Percentiles rank a stretch among this genome's conserved stretches.
phyloP scores from a whole-genome alignment of 2,329 filamentous ascomycete species.

The Didymella keratinophila region DNA sequence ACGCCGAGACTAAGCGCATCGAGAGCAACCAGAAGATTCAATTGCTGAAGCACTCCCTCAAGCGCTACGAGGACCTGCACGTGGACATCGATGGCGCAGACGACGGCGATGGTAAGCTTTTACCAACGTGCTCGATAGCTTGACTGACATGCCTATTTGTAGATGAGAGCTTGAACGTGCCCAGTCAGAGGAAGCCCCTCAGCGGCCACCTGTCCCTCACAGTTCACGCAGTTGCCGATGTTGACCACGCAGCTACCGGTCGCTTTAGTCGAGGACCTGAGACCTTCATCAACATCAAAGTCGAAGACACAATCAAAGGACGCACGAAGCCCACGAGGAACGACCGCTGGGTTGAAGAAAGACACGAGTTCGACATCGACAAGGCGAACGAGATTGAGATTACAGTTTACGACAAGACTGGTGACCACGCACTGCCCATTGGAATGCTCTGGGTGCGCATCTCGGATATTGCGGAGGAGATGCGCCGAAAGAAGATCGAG shows the following conservation, averaged over 20 bases:
- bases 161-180: constrained; percentile 97
- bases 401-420: constrained; percentile 95
- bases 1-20: constrained; percentile 86
- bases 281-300: constrained; percentile 95
- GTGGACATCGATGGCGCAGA: constrained; percentile 83
- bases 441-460: constrained; percentile 96
- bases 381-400: constrained; percentile 99
- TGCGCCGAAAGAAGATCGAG: constrained; percentile 96
- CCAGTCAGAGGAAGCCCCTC: constrained; percentile 94
- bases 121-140: no score
- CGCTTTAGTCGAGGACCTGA: constrained; percentile 90
- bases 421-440: constrained; percentile 87
- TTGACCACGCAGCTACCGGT: constrained; percentile 85
- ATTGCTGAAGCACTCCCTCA: constrained; percentile 91
- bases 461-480: constrained; percentile 96
- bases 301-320: constrained; percentile 91
- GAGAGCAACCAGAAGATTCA: constrained; percentile 99
- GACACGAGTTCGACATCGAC: constrained; percentile 91
- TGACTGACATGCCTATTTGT: constrained; percentile 37
- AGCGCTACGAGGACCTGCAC: constrained; percentile 96
- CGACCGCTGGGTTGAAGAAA: constrained; percentile 91
- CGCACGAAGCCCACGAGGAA: constrained; percentile 84
- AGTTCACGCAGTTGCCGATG: constrained; percentile 88
- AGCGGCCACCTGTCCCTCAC: constrained; percentile 88
- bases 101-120: constrained; percentile 78